Base-by-base conservation (phyloP, 352 stramenopile genomes). In the Globisporangium paddicum region DNA sequence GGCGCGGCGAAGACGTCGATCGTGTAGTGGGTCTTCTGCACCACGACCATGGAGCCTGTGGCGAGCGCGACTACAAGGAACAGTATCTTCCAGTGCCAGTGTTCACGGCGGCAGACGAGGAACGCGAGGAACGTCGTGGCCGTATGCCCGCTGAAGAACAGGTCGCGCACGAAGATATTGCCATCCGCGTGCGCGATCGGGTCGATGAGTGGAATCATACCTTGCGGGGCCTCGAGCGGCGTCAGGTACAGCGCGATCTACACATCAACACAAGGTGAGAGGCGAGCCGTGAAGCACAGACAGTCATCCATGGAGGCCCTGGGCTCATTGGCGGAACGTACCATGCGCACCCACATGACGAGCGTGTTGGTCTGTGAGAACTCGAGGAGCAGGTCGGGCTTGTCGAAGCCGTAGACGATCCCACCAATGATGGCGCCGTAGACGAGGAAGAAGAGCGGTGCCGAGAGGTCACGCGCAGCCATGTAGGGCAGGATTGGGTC, bases 61-160 rank as follows among this genome's bases (percentile, higher is more conserved):
- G 60, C 38, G 6, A 71, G 23, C 7, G 60, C 58, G 30, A 72
- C 40, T 0, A 47, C n/a, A 11, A 60, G 58, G 38, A 79, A 74
- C 2, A 68, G 47, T 2, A 45, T 2, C 47, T 69, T 71, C 68
- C 68, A 76, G 30, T 26, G 34, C 26, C 41, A 45, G 46, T 79
- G 60, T 13, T 68, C 58, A 41, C 65, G 66, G 13, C 65, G 61
- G 11, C 58, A 60, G 6, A 61, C 55, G 28, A 76, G 55, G 44
- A 76, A 76, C 30, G 66, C 52, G 34, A 68, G 45, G 42, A 65
- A 74, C n/a, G 62, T 72, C 3, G 65, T 72, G 1, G 69, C 67
- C 1, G 67, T 78, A 52, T 75, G 70, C 38, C 67, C 67, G 19
- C 67, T 75, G 55, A 78, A 78, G 49, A 78, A 75, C 18, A 78